Base-by-base conservation (phyloP, 2,329 filamentous ascomycete genomes). In the Ceratocystis papillata region DNA sequence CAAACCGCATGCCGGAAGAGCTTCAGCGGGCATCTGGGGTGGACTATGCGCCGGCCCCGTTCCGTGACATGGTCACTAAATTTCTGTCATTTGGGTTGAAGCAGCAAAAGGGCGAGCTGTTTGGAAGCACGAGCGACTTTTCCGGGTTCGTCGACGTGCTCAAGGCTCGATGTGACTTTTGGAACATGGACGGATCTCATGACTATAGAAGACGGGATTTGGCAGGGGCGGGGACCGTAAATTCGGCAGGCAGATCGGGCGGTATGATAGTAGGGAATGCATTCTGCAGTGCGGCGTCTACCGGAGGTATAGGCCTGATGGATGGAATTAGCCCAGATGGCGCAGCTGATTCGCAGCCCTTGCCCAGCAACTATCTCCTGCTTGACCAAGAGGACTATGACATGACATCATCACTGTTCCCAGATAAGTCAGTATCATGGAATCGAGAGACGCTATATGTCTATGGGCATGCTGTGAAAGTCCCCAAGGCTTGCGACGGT, bases 1-100 rank as follows among this genome's bases (percentile, higher is more conserved):
- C 87, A 3, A 94, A 94, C 73, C 83, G 89, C 6, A 88, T 93
- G 85, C 89, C 89, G 0, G 89, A 93, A 71, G 89, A 92, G 72
- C 74, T 94, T 62, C 86, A 83, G 59, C 90, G 89, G 69, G 89
- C 88, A 0, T 84, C 84, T 1, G 89, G 89, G 0, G 80, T 87
- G 28, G 83, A 88, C 68, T 90, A 88, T 71, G 76, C 79, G 10
- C 78, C 82, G 5, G 81, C 83, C 0, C 78, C 84, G 3, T 76
- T 79, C 44, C 79, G 79, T 63, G 81, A 79, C 2, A 74, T 84
- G 66, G 75, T 83, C 65, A 76, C 76, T 41, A 82, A 75, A 71
- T 76, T 79, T 71, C 70, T 70, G 71, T 73, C 65, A 70, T 72
- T 33, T 77, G 73, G 66, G 3, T 41, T 45, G 68, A 68, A 63